Evolutionary conservation across 139 green algal genomes (phyloP).

Genomic region (Chlamydomonas sp.): DNA sequence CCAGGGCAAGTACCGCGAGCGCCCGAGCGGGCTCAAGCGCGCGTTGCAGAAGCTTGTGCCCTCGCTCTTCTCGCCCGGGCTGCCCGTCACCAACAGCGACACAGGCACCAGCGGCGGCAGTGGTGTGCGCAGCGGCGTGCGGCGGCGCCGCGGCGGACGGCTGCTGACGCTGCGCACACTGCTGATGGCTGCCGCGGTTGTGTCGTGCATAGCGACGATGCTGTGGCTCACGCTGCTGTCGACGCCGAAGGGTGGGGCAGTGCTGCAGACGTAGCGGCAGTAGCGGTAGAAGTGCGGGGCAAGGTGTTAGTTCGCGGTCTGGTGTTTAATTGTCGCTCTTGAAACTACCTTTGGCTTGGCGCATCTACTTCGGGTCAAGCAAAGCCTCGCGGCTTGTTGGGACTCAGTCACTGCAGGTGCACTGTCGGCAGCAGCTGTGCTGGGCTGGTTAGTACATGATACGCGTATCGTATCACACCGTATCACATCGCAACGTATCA

Average conservation of each 20-base stretch:
- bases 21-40: conserved; percentile 37
- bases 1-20: conserved; percentile 54
- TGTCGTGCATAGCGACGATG: conserved; percentile 4
- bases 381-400: too few relatives aligned
- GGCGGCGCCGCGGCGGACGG: not conserved
- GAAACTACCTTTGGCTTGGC: too few relatives aligned
- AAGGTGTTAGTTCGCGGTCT: too few relatives aligned
- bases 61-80: conserved; percentile 45
- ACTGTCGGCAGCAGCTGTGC: too few relatives aligned
- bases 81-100: conserved; percentile 50
- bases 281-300: too few relatives aligned
- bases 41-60: conserved; percentile 60
- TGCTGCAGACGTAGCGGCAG: too few relatives aligned
- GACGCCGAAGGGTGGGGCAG: not conserved
- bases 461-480: too few relatives aligned
- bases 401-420: too few relatives aligned
- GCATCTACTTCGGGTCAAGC: too few relatives aligned
- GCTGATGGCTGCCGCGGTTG: not conserved
- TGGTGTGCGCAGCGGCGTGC: not conserved
- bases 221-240: not conserved
- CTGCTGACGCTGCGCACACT: not conserved
- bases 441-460: too few relatives aligned
- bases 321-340: too few relatives aligned
- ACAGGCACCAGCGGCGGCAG: not conserved
- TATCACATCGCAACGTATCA: too few relatives aligned